Percentiles rank a stretch among this genome's conserved stretches.
Conservation (phyloP, 768 basidiomycete species). For the Boletus rubropictus region DNA sequence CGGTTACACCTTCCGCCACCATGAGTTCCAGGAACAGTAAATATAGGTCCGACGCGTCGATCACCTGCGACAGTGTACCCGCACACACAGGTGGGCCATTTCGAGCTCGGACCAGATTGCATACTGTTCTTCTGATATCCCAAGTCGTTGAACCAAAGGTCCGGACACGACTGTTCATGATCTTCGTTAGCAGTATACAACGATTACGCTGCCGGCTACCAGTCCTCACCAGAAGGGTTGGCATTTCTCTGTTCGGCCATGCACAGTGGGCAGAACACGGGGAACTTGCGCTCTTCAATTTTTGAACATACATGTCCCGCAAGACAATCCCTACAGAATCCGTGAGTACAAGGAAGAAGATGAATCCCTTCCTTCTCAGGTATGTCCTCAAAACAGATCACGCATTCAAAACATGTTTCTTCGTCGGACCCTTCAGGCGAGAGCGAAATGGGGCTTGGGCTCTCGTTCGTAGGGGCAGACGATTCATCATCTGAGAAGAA, state of each 20-base stretch:
- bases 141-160: conserved; percentile 34
- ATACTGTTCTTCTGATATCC: conserved; percentile 39
- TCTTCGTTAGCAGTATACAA: conserved; percentile 1
- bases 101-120: conserved; percentile 42
- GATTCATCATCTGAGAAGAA: conserved; percentile 17
- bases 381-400: conserved; percentile 49
- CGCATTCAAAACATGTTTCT: conserved; percentile 39
- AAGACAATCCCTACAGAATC: conserved; percentile 51
- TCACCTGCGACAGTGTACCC: conserved; percentile 47
- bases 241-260: conserved; percentile 28
- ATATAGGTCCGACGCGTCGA: neutral
- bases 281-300: conserved; percentile 47
- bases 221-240: conserved; percentile 31
- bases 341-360: conserved; percentile 42
- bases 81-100: conserved; percentile 36
- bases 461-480: neutral
- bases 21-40: neutral
- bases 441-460: neutral
- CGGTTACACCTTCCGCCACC: conserved; percentile 42
- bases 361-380: conserved; percentile 37
- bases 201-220: neutral
- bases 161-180: conserved; percentile 35
- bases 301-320: conserved; percentile 38
- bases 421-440: conserved; percentile 3
- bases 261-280: conserved; percentile 58